A percentile compares a stretch with the other conserved stretches of the same genome.
Evolutionary conservation across 2,329 filamentous ascomycete species (phyloP).

Genomic region (Pseudogymnoascus sp.): DNA sequence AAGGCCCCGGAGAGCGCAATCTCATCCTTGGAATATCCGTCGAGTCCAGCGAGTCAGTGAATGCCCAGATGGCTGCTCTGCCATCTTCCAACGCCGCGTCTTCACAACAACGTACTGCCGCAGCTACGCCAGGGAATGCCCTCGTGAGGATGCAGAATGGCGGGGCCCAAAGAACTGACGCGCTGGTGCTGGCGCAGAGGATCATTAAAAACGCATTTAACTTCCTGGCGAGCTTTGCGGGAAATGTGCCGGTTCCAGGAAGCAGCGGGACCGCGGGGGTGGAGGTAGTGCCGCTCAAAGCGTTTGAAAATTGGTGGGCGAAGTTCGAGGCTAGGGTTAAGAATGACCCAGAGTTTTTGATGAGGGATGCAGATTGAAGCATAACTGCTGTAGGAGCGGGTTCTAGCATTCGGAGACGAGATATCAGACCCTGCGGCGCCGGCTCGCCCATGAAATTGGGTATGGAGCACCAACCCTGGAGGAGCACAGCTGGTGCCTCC

Average conservation of each 20-base stretch:
- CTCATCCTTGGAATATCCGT: slow-evolving; percentile 75
- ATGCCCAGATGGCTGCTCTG: slow-evolving; percentile 56
- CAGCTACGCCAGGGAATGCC: slow-evolving; percentile 15
- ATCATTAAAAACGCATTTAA: slow-evolving; percentile 98
- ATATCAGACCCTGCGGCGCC: not conserved
- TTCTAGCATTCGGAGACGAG: not conserved
- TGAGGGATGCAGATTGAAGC: slow-evolving; percentile 49
- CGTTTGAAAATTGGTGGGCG: slow-evolving; percentile 95
- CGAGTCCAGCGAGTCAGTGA: slow-evolving; percentile 66
- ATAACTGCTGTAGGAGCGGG: not conserved
- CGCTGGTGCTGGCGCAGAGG: slow-evolving; percentile 73
- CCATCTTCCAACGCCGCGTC: slow-evolving; percentile 32
- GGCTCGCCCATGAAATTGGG: not conserved
- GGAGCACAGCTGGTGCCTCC: not conserved
- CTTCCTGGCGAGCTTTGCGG: slow-evolving; percentile 81
- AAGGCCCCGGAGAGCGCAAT: slow-evolving; percentile 23
- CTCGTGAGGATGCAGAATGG: slow-evolving; percentile 14
- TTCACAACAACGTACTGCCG: slow-evolving; percentile 22
- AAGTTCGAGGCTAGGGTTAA: slow-evolving; percentile 89
- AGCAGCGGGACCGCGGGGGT: slow-evolving; percentile 49
- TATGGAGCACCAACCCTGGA: not conserved
- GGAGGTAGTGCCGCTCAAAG: slow-evolving; percentile 87
- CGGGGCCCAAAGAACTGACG: slow-evolving; percentile 42
- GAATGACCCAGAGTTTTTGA: slow-evolving; percentile 79
- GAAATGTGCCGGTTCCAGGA: slow-evolving; percentile 56